Conservation (phyloP, 2,329 filamentous ascomycete species). For the Didymella keratinophila region DNA sequence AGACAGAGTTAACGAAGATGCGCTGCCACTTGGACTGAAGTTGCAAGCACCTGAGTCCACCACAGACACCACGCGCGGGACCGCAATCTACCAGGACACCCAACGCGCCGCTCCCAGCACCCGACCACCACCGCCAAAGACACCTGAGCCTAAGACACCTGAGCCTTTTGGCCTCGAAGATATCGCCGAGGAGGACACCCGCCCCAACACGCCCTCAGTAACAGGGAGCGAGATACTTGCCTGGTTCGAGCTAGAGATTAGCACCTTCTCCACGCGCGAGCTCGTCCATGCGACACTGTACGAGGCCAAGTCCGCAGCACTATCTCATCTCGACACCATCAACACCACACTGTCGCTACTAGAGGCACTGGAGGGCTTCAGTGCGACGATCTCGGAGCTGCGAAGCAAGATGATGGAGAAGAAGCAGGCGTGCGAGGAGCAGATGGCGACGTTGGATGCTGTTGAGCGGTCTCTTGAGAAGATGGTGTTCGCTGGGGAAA, state of each 20-base stretch:
- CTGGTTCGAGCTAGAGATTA: constrained; percentile 8
- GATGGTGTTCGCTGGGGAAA: background rate
- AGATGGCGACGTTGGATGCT: constrained; percentile 15
- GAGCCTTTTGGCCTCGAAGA: constrained; percentile 7
- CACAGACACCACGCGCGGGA: background rate
- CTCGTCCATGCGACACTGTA: constrained; percentile 22
- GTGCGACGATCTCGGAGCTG: constrained; percentile 23
- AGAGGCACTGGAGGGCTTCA: constrained; percentile 23
- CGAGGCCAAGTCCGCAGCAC: constrained; percentile 11
- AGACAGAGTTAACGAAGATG: background rate
- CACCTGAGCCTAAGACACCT: constrained; percentile 8
- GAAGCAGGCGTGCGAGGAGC: constrained; percentile 21
- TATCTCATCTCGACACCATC: constrained; percentile 26
- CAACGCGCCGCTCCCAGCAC: background rate
- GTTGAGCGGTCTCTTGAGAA: constrained; percentile 16
- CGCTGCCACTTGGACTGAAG: background rate
- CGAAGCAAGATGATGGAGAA: constrained; percentile 23
- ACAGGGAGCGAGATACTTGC: constrained; percentile 1
- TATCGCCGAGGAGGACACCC: constrained; percentile 8
- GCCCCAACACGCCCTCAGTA: background rate
- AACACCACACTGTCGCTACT: constrained; percentile 24
- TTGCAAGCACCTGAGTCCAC: background rate
- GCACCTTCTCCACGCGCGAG: constrained; percentile 15
- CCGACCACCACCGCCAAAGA: background rate
- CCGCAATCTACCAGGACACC: background rate